These are phyloP conservation scores for Lachancea kluyveri DNA, from an alignment of 805 yeast species.

Conservation along the genomic window DNA sequence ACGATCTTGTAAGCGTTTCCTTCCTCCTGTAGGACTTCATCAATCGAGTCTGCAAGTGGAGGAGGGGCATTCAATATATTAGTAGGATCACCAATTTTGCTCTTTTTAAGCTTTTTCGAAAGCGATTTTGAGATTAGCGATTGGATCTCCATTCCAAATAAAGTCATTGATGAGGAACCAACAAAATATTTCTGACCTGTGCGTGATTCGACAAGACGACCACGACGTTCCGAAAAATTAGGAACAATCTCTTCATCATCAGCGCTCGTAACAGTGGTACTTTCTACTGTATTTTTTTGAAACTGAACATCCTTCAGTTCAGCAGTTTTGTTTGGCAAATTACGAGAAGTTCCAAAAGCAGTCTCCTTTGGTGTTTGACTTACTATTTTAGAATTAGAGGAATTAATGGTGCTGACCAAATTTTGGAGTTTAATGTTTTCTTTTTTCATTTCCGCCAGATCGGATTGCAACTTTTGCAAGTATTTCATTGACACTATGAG, in stretches of 20 bases:
- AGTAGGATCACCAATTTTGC: neutral
- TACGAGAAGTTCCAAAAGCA: constrained; percentile 4
- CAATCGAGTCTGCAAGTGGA: constrained; percentile 25
- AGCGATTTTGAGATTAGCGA: constrained; percentile 44
- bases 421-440: constrained; percentile 56
- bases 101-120: constrained; percentile 8
- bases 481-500: constrained; percentile 69
- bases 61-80: constrained; percentile 1
- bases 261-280: neutral
- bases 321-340: constrained; percentile 3
- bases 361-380: constrained; percentile 2
- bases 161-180: constrained; percentile 78
- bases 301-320: constrained; percentile 8
- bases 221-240: constrained; percentile 65
- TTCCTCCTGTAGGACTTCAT: constrained; percentile 63
- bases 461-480: constrained; percentile 59
- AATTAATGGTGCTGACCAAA: constrained; percentile 1
- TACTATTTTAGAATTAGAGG: no score
- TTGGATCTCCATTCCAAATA: constrained; percentile 73
- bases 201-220: constrained; percentile 64
- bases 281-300: constrained; percentile 9
- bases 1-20: constrained; percentile 72
- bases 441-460: constrained; percentile 55
- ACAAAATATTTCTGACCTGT: constrained; percentile 73
- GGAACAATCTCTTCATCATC: constrained; percentile 50